Percentiles rank a stretch among this genome's conserved stretches.
Evolutionary conservation across 2,329 filamentous ascomycete genomes (phyloP).

Genomic region (Microdochium nivale): DNA sequence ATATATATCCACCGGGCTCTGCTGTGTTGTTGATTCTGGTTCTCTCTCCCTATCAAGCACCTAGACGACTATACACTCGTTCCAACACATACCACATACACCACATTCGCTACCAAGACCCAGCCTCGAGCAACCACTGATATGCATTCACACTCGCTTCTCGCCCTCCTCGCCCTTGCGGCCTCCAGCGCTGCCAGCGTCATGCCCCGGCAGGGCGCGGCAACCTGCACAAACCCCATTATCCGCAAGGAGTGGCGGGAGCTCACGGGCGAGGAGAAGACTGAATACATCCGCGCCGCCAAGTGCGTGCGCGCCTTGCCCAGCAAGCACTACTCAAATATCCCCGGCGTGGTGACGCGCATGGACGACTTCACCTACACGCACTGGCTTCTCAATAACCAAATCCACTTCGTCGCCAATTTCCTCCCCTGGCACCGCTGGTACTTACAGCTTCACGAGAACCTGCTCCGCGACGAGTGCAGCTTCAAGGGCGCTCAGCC

Average conservation of each 20-base stretch:
- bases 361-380: not conserved
- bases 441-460: slow-evolving; percentile 15
- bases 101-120: not conserved
- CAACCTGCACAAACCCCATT: not conserved
- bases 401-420: slow-evolving; percentile 4
- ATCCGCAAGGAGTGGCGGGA: not conserved
- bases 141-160: not conserved
- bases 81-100: not conserved
- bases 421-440: slow-evolving; percentile 19
- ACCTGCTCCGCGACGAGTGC: slow-evolving; percentile 17
- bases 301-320: not conserved
- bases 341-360: not conserved
- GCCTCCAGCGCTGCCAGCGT: not conserved
- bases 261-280: not conserved
- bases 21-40: not conserved
- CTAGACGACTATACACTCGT: not conserved
- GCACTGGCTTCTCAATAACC: not conserved
- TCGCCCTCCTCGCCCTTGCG: not conserved
- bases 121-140: not conserved
- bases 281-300: not conserved
- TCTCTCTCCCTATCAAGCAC: not conserved
- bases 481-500: slow-evolving; percentile 17
- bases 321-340: not conserved
- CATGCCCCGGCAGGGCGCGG: not conserved
- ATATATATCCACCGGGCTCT: no score